Base-by-base conservation (phyloP, 2,329 filamentous ascomycete species). In the Diaporthe citri region DNA sequence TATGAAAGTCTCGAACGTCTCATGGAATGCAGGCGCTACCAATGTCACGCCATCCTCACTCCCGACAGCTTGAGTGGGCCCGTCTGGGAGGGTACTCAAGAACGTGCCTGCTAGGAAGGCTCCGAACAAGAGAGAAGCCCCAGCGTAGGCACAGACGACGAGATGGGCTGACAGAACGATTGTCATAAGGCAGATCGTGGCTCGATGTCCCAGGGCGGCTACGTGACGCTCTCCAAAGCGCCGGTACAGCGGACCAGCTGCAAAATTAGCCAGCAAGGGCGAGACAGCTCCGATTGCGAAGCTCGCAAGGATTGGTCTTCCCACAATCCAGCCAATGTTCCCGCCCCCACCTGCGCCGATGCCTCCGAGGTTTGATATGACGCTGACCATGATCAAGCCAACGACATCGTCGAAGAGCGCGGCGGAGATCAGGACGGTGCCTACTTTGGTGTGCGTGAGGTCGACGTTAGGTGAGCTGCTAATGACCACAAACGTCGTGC, bases 391-490 rank as follows among this genome's bases (percentile, higher is more conserved):
- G 69, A 87, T 83, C 15, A 87, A 82, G 3, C 85, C 86, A 1
- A 84, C 82, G 1, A 87, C 84, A 78, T 87, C 86, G 77, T 87
- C 85, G 48, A 87, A 85, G 31, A 87, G 84, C 13, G 86, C 86
- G 0, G 86, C 86, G 77, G 85, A 86, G 64, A 87, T 82, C 4
- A 87, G 83, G 1, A 87, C 82, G 15, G 84, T 84, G 25, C 86
- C 85, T 1, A 87, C 82, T 39, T 83, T 81, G 1, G 85, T 87
- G 55, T 87, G 84, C 0, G 82, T 80, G 10, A 87, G 81, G 74
- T 86, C 83, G 1, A 87, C 80, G 46, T 81, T 82, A 20, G 76
- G 67, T 0, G 79, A 78, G 72, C 77, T 78, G 51, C 73, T 76
- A 43, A 85, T 83, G 46, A 84, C 82, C 12, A 83, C 80, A 75